Evolutionary conservation across 768 basidiomycete genomes (phyloP).

Genomic region (Bullera alba): DNA sequence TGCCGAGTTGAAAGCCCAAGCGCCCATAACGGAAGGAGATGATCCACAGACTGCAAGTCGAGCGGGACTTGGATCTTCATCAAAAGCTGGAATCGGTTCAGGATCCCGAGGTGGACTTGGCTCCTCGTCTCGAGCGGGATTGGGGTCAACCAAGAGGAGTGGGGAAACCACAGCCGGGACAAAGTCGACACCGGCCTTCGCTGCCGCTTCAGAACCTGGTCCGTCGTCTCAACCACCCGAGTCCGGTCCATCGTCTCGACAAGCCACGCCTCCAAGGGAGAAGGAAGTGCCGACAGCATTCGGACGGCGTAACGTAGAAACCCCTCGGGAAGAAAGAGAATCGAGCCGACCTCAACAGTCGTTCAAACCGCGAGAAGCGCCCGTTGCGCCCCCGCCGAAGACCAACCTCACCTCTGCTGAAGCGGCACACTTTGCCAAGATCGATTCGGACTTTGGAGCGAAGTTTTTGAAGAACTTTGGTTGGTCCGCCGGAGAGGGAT

Average conservation of each 20-base stretch:
- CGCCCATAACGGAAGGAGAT: neutral
- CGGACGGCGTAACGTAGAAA: too few relatives aligned
- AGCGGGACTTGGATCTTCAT: slow-evolving; percentile 19
- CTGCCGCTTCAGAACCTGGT: neutral
- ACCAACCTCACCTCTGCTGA: slow-evolving; percentile 58
- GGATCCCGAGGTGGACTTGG: slow-evolving; percentile 2
- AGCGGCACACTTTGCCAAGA: slow-evolving; percentile 70
- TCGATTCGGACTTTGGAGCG: slow-evolving; percentile 64
- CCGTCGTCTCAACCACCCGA: slow-evolving; percentile 2
- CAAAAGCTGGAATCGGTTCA: slow-evolving; percentile 23
- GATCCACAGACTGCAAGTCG: too few relatives aligned
- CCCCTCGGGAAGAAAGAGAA: too few relatives aligned
- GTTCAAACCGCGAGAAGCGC: slow-evolving; percentile 42
- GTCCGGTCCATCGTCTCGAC: too few relatives aligned
- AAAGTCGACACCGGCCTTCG: too few relatives aligned
- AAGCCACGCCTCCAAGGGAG: too few relatives aligned
- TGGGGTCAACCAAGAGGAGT: too few relatives aligned
- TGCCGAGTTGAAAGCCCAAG: neutral
- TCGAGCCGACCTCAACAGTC: slow-evolving; percentile 16
- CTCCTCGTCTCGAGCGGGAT: too few relatives aligned
- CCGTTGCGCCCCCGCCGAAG: neutral
- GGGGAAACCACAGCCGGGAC: too few relatives aligned
- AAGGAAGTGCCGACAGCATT: too few relatives aligned
- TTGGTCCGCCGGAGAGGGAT: slow-evolving; percentile 63
- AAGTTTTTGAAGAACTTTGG: slow-evolving; percentile 92